These are phyloP conservation scores for Globisporangium iwayamae DNA, from an alignment of 352 stramenopile species.

Conservation along the genomic window DNA sequence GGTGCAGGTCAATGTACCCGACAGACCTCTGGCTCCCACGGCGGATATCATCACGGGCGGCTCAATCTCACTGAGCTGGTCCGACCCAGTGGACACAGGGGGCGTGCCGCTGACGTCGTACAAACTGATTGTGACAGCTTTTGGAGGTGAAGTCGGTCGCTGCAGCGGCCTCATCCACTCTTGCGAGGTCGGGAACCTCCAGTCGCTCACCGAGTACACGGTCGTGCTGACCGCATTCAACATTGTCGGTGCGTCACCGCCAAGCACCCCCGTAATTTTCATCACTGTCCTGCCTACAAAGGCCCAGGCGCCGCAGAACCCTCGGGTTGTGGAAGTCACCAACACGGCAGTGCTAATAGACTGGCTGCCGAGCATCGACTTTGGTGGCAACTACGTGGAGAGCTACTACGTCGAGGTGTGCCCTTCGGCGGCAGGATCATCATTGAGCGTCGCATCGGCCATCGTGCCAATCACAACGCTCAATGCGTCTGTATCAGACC, in stretches of 20 bases:
- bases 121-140: constrained; percentile 22
- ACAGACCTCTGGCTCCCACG: constrained; percentile 23
- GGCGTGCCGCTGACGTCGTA: constrained; percentile 45
- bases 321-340: constrained; percentile 13
- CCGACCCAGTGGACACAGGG: constrained; percentile 46
- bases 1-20: constrained; percentile 20
- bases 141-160: constrained; percentile 17
- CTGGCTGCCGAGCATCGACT: constrained; percentile 39
- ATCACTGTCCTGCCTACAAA: constrained; percentile 26
- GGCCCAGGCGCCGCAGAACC: constrained; percentile 31
- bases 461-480: constrained; percentile 19
- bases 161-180: constrained; percentile 44
- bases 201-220: constrained; percentile 44
- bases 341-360: constrained; percentile 20
- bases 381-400: constrained; percentile 43
- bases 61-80: constrained; percentile 35
- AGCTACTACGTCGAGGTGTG: constrained; percentile 30
- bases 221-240: constrained; percentile 38
- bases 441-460: constrained; percentile 1
- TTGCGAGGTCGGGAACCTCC: constrained; percentile 32
- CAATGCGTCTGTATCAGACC: constrained; percentile 20
- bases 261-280: constrained; percentile 18
- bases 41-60: constrained; percentile 30
- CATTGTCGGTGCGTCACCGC: constrained; percentile 25
- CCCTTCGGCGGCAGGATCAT: not conserved